phyloP scores from a whole-genome alignment of 345 rosid genomes.

The Aethionema arabicum region DNA sequence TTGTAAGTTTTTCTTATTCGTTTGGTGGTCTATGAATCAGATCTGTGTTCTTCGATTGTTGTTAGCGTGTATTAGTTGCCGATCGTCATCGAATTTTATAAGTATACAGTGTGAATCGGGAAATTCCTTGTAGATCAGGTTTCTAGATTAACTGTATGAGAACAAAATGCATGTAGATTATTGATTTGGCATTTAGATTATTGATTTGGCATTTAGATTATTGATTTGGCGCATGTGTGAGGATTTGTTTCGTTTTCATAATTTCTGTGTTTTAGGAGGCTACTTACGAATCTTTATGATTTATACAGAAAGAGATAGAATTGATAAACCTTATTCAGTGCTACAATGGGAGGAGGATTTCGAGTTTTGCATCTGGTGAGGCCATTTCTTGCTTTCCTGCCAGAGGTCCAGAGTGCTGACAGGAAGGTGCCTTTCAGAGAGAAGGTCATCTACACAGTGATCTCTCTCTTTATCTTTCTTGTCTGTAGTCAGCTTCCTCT shows the following conservation, averaged over 20 bases:
- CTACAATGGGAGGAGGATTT: slow-evolving; percentile 70
- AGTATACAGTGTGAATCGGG: neutral
- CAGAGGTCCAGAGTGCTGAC: slow-evolving; percentile 65
- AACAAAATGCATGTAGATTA: too few species aligned
- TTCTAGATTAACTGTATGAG: neutral
- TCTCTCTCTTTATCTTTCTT: slow-evolving; percentile 61
- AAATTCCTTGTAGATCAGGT: slow-evolving; percentile 22
- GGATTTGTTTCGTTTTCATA: neutral
- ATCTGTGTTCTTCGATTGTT: slow-evolving; percentile 11
- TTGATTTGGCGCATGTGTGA: slow-evolving; percentile 2
- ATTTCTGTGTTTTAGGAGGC: neutral
- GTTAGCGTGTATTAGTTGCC: neutral
- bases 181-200: neutral
- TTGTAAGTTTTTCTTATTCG: slow-evolving; percentile 23
- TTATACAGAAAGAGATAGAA: slow-evolving; percentile 23
- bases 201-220: slow-evolving; percentile 17
- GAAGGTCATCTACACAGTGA: slow-evolving; percentile 58
- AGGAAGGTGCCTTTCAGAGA: slow-evolving; percentile 68
- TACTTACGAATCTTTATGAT: slow-evolving; percentile 1
- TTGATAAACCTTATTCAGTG: slow-evolving; percentile 13
- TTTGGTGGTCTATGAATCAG: neutral
- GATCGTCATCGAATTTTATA: slow-evolving; percentile 14
- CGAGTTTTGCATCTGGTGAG: slow-evolving; percentile 64
- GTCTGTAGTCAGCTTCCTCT: slow-evolving; percentile 81
- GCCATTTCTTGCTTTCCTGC: slow-evolving; percentile 58